Evolutionary conservation across 2,329 filamentous ascomycete genomes (phyloP).

Genomic region (Microcyclosporella mali): DNA sequence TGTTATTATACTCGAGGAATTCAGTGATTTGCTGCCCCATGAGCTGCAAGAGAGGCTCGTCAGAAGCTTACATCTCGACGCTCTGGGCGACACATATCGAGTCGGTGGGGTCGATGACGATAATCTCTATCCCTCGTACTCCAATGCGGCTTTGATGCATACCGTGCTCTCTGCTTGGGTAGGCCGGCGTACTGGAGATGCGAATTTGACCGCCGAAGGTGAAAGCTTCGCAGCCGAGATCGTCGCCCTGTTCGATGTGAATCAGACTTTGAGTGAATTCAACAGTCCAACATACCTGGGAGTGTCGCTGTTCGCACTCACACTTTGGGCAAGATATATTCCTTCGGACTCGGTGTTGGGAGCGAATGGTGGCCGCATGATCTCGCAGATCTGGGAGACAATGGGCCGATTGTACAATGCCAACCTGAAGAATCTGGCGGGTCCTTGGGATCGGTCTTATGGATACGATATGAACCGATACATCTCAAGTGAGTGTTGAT

Average conservation of each 20-base stretch:
- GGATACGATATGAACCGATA: conserved; percentile 61
- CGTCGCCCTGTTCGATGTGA: conserved; percentile 51
- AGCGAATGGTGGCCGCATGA: conserved; percentile 47
- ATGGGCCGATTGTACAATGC: conserved; percentile 50
- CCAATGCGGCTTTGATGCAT: conserved; percentile 58
- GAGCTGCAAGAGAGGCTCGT: conserved; percentile 43
- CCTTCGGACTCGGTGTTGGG: conserved; percentile 50
- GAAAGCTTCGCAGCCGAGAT: conserved; percentile 53
- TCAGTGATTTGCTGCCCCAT: conserved; percentile 41
- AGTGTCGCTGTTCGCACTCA: conserved; percentile 54
- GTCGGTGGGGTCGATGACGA: conserved; percentile 55
- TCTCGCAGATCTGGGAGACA: conserved; percentile 51
- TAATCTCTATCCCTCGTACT: conserved; percentile 58
- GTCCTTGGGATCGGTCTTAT: conserved; percentile 59
- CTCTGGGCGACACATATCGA: conserved; percentile 55
- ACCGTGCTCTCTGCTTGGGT: conserved; percentile 56
- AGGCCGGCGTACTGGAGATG: conserved; percentile 47
- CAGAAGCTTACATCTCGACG: conserved; percentile 49
- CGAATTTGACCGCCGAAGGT: conserved; percentile 54
- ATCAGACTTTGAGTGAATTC: conserved; percentile 56
- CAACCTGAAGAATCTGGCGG: conserved; percentile 54
- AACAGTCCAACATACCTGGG: conserved; percentile 59
- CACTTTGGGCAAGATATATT: conserved; percentile 56
- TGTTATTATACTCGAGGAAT: conserved; percentile 56
- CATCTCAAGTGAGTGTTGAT: conserved; percentile 34